Evolutionary conservation across 2,329 filamentous ascomycete genomes (phyloP).

Genomic region (Metarhizium rileyi): DNA sequence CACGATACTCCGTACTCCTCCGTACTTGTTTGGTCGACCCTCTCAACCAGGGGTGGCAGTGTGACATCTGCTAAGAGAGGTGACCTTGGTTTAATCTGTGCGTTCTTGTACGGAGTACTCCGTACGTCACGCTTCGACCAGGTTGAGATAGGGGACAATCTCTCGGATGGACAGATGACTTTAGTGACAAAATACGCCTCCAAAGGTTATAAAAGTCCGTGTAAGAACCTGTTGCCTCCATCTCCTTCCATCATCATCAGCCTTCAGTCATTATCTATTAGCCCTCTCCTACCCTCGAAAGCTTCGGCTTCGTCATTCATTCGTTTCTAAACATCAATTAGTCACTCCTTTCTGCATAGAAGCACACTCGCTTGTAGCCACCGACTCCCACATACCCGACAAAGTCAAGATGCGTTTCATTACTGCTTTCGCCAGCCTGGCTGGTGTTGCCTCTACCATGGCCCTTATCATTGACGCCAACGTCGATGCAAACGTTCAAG

Average conservation of each 20-base stretch:
- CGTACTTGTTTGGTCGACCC: neutral
- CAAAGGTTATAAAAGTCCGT: constrained; percentile 1
- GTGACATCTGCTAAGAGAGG: neutral
- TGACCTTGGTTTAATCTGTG: neutral
- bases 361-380: neutral
- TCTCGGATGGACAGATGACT: neutral
- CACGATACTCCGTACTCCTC: neutral
- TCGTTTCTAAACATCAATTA: neutral
- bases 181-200: neutral
- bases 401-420: constrained; percentile 22
- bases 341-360: neutral
- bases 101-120: neutral
- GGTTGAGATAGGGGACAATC: neutral
- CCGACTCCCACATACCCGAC: neutral
- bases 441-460: constrained; percentile 12
- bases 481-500: no score
- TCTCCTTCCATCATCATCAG: neutral
- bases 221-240: neutral
- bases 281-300: constrained; percentile 3
- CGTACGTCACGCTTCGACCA: neutral
- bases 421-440: constrained; percentile 18
- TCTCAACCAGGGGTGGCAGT: neutral
- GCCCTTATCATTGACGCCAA: constrained; percentile 12
- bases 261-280: neutral
- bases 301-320: constrained; percentile 4